Base-by-base conservation (phyloP, 169 alveolate genomes). In the Eimeria acervulina region DNA sequence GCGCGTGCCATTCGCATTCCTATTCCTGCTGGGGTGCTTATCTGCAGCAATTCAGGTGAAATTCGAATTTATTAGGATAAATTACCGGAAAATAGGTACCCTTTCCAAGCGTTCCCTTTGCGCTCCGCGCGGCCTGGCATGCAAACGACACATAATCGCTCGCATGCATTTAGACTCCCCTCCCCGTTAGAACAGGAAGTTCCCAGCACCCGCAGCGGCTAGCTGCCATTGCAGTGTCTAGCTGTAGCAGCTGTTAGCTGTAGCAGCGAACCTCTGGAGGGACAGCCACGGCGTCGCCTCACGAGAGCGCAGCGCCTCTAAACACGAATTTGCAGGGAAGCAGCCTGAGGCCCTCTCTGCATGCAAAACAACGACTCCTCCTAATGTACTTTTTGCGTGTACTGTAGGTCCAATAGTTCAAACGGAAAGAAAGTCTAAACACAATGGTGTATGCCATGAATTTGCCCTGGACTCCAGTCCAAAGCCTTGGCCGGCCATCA, bases 171-270 rank as follows among this genome's bases (percentile, higher is more conserved):
- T 59, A 15, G 19, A 17, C 68, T 59, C 19, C 68, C 26, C n/a
- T 21, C 26, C n/a, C n/a, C 68, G 6, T 13, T 2, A 59, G 68
- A 59, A 17, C 8, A 19, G 19, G 7, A 15, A 12, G 3, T 59
- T 59, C n/a, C 28, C 68, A 59, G n/a, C 26, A 59, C n/a, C 19
- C 68, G n/a, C 68, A 59, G 28, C 19, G 68, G 26, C 38, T 68
- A 31, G 42, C 42, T 68, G 80, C 80, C n/a, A 42, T 33, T 68
- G 44, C 7, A 0, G 47, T 33, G 42, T 1, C 80, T 68, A n/a
- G 80, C 80, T n/a, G 80, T 19, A 68, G 80, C 80, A 33, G 80
- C 44, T 68, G n/a, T n/a, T 68, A n/a, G 80, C 80, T n/a, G 80
- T 19, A 68, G 80, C 80, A 33, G 80, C 44, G 21, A 68, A 19